Evolutionary conservation across 192 early-diverging fungal genomes (phyloP), one percentile per base, ranked within the genome.

Genomic region (Cetraspora pellucida): DNA sequence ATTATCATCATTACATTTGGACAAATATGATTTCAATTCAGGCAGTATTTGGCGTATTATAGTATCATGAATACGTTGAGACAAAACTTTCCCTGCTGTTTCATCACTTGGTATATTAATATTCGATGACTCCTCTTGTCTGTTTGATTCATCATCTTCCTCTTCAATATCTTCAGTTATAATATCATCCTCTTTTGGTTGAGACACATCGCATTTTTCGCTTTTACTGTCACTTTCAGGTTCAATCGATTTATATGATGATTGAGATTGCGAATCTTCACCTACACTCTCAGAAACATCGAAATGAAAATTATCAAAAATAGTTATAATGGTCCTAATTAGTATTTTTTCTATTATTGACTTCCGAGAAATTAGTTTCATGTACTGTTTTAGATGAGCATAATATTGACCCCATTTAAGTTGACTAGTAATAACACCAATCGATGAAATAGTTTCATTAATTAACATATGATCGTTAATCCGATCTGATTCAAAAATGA

Each of bases 221-320:
- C 1, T 37, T 37, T 37, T 37, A 37, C 7, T 7, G 7, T 37
- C 37, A 2, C 37, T 37, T 37, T 37, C 37, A 37, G 37, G 7
- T 37, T 37, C 37, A 37, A 7, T 7, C 7, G 7, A 37, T 37
- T 37, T 37, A 37, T 37, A 6, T 37, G 37, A 37, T 6, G 37
- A 37, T 0, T 37, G 37, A 37, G 37, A 37, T 37, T 37, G 37
- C 37, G 37, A 37, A 37, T 37, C 37, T 37, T 7, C 37, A 37
- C 3, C 37, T 37, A 37, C 37, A 37, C 91, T 85, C 30, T 85
- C 72, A 37, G 89, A 85, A 45, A 96, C 79, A 69, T 95, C 90
- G 84, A 97, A 99, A 81, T 98, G 95, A 88, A 98, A 98, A 55
- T 83, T 87, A 67, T 98, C 96, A 72, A 98, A 76, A 37, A 98